Base-by-base conservation (phyloP, 805 yeast species). In the Zygosaccharomyces pseudorouxii region DNA sequence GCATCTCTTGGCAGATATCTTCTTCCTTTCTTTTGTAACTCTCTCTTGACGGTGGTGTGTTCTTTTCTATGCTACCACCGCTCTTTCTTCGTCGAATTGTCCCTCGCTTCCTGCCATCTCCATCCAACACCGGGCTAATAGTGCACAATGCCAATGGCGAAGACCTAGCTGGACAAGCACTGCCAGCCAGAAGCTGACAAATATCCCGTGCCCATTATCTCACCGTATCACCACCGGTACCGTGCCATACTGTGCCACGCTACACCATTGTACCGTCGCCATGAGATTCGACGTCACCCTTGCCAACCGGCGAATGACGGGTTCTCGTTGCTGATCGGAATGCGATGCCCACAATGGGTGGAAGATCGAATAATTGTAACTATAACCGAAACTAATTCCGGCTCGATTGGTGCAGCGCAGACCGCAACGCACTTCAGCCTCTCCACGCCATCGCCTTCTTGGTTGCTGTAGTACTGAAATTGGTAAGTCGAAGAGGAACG, bases 401-500 rank as follows among this genome's bases (percentile, higher is more conserved):
- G 2, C 23, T 22, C 6, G 6, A 22, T 22, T 22, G 7, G 9
- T 25, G 7, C 7, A 8, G 5, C 11, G 10, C 10, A 14, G 3
- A 19, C 37, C 5, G 11, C 37, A 33, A 19, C 8, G 37, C 10
- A 33, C 8, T 33, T 18, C 19, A 14, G 11, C 12, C 9, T 16
- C 20, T 16, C 11, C 20, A 33, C 16, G 11, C 37, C 8, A 10
- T 14, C 7, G 37, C 5, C 11, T 10, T 6, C 11, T 33, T 10
- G 11, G 36, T 41, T 41, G 44, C 44, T 30, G 44, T 29, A 33
- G 19, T 41, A 14, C 44, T 33, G 23, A 30, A 41, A 41, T 33
- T 41, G 44, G 44, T 29, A 41, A 33, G 44, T 29, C 11, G 16
- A 16, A 28, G 28, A 41, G 12, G 5, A 33, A n/a, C 36, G 44